Evolutionary conservation across 1,284 basidiomycete species (phyloP).

Genomic region (Leccinum subfulvum): DNA sequence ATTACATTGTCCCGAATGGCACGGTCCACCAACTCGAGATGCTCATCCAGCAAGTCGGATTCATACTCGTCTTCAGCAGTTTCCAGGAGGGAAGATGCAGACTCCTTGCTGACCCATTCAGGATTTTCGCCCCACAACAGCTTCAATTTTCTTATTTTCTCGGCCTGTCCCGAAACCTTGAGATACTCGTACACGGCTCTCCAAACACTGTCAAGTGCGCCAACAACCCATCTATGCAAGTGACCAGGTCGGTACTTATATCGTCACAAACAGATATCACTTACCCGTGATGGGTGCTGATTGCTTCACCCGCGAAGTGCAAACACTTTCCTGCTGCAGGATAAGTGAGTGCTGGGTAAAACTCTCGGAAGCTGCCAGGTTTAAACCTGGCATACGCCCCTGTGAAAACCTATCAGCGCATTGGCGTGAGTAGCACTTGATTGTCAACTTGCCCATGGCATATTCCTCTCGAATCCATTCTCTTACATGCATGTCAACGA

Average conservation of each 20-base stretch:
- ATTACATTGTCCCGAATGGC: neutral
- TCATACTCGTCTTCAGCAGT: neutral
- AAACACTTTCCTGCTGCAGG: neutral
- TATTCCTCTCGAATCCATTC: slow-evolving; percentile 13
- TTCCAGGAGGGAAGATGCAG: neutral
- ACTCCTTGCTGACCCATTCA: slow-evolving; percentile 16
- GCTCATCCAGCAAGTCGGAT: slow-evolving; percentile 16
- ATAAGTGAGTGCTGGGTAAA: neutral
- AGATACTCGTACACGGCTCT: slow-evolving; percentile 27
- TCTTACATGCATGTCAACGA: slow-evolving; percentile 12
- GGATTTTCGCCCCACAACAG: slow-evolving; percentile 21
- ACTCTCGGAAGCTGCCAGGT: neutral
- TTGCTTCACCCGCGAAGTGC: neutral
- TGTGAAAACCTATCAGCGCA: neutral
- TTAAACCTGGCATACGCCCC: neutral
- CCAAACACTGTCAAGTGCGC: slow-evolving; percentile 28
- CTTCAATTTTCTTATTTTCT: slow-evolving; percentile 15
- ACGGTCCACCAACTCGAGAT: slow-evolving; percentile 10
- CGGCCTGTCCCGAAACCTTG: slow-evolving; percentile 10
- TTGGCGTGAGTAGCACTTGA: neutral
- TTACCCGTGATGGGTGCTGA: slow-evolving; percentile 14
- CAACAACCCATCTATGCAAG: slow-evolving; percentile 21
- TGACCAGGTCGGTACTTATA: neutral
- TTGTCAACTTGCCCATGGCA: slow-evolving; percentile 8
- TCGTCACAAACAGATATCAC: neutral